phyloP scores from a whole-genome alignment of 257 asterid genomes.

The Fraxinus quadrangulata region DNA sequence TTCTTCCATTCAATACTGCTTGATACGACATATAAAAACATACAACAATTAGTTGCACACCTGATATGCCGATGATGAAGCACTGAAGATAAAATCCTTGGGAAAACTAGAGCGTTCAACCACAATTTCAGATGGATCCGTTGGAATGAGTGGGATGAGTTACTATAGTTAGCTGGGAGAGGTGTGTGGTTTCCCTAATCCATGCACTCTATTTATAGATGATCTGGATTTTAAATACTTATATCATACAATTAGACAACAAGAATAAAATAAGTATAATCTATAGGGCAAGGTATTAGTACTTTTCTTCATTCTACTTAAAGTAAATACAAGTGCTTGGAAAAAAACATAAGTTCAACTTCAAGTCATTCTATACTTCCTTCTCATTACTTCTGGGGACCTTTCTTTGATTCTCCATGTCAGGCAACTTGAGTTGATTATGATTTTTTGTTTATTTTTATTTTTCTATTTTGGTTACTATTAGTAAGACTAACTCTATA shows the following conservation, averaged over 20 bases:
- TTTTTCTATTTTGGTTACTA: no score
- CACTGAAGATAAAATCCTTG: neutral
- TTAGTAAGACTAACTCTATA: no score
- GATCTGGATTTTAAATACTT: neutral
- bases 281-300: neutral
- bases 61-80: neutral
- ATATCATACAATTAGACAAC: no score
- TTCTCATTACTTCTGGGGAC: neutral
- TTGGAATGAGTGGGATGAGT: no score
- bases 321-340: neutral
- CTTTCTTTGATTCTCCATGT: neutral
- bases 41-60: neutral
- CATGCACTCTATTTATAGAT: neutral
- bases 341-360: no score
- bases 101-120: neutral
- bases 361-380: neutral
- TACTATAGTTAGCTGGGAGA: no score
- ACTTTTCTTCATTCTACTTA: no score
- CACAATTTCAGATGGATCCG: neutral
- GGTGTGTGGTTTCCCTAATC: neutral
- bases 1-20: no score
- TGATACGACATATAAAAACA: no score
- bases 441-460: no score
- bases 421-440: no score
- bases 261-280: neutral